Evolutionary conservation across 768 basidiomycete genomes (phyloP), one percentile per base, ranked within the genome.

Genomic region (Leccinum imitatum): DNA sequence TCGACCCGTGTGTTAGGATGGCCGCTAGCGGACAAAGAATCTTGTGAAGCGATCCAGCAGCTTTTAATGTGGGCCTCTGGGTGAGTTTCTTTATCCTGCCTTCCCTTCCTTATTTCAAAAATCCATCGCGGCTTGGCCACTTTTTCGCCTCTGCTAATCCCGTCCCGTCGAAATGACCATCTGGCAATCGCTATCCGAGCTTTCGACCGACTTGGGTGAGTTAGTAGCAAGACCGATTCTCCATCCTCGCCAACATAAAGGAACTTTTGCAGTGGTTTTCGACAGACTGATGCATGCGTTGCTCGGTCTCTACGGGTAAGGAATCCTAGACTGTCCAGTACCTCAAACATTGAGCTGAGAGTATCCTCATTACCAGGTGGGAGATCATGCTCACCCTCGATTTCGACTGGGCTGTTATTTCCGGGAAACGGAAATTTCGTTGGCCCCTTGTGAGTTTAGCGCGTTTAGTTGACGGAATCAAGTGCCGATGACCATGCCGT

Each of bases 301-400:
- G 44, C 67, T 80, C 48, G 80, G 80, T 15, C 71, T 80, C 37
- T 81, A 81, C 67, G 69, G 76, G 80, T 81, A 56, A 66, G 79
- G 56, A 17, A 19, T 19, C 11, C 11, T 0, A 25, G n/a, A 37
- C 39, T 50, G 7, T n/a, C 30, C 11, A 25, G 11, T 9, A 25
- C 35, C 11, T 52, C 44, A 21, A 41, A 27, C 44, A 39, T 44
- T 33, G 19, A 31, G 25, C 53, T 57, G 31, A 59, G 14, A 53
- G 15, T n/a, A 13, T 9, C 25, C 47, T 50, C 10, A 5, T 46
- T 31, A 6, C 39, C 53, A 80, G 78, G 30, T 81, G 80, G 80
- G 80, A 82, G 67, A 70, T 79, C 50, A 52, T 73, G 46, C 75
- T 76, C 48, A 78, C 80, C 11, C 65, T 78, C 17, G 62, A 72